Evolutionary conservation across 202 grass and related monocot species (phyloP), one percentile per base, ranked within the genome.

Genomic region (Miscanthus sacchariflorus): DNA sequence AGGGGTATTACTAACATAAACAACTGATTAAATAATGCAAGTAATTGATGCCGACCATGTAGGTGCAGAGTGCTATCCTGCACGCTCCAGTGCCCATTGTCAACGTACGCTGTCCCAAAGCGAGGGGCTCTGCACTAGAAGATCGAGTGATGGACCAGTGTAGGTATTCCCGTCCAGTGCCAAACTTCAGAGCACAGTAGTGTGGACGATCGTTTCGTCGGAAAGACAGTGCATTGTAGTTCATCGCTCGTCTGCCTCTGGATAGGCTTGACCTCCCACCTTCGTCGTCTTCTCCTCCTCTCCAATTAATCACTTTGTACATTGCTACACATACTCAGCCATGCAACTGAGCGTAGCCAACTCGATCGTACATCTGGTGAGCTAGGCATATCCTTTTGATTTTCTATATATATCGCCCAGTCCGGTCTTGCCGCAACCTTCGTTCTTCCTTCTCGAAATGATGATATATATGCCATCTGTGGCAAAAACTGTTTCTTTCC

Each of bases 361-460:
- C 17, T 65, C 68, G 39, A 72, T 87, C 66, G 33, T 18, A 19
- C 77, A 73, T 7, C 71, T 23, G 70, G 70, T 87, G 69, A 42
- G 0, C 45, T 7, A 56, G 0, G 52, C 52, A 56, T 56, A 56
- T 5, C 8, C 52, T 56, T 56, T 56, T 56, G 52, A 19, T 56
- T 18, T 19, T 19, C 6, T 70, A 15, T 1, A 33, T 33, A 33
- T 33, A 35, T 35, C 3, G 17, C 24, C 6, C 18, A 27, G 14
- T 24, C 58, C 19, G 56, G 9, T 58, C 54, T 21, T 58, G 54
- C 56, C 8, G 56, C 56, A 59, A 59, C 19, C 10, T 59, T 40
- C 1, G 39, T 40, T 58, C 54, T 30, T 35, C 42, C 30, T 23
- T 18, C 15, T 54, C 50, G 50, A 19, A 54, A 1, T 18, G 50